Evolutionary conservation across 2,329 filamentous ascomycete genomes (phyloP).

Genomic region (Seiridium cupressi): DNA sequence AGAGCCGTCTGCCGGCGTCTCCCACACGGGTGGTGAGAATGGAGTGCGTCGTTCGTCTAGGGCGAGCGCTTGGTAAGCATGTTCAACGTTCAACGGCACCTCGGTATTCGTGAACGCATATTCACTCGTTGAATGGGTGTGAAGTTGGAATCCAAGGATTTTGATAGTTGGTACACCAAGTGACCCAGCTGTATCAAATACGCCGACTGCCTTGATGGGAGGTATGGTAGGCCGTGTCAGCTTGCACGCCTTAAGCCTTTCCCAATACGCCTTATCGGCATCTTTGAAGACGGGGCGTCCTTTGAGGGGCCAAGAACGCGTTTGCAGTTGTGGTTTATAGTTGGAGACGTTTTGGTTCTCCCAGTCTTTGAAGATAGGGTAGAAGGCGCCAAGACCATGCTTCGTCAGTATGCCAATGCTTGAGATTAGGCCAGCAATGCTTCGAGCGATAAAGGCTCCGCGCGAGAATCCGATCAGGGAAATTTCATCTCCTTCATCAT

Average conservation of each 20-base stretch:
- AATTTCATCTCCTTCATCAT: constrained; percentile 2
- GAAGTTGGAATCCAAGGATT: background rate
- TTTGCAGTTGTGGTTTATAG: background rate
- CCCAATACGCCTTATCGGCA: background rate
- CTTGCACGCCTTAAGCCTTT: background rate
- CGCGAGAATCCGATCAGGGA: constrained; percentile 2
- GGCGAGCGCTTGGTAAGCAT: constrained; percentile 2
- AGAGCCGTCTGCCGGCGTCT: background rate
- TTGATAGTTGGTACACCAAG: constrained; percentile 1
- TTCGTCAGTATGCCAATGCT: background rate
- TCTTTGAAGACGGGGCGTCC: background rate
- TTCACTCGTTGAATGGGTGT: background rate
- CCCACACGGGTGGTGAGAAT: background rate
- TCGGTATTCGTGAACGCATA: constrained; percentile 5
- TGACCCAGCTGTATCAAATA: background rate
- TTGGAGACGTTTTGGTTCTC: background rate
- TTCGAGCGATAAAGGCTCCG: constrained; percentile 1
- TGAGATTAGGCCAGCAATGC: background rate
- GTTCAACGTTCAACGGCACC: background rate
- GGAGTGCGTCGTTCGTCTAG: background rate
- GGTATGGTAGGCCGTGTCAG: background rate
- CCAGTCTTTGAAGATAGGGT: constrained; percentile 7
- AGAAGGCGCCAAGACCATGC: background rate
- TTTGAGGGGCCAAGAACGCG: background rate
- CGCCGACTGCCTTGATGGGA: constrained; percentile 3